Base-by-base conservation (phyloP, 345 rosid genomes). In the Leavenworthia alabamica region DNA sequence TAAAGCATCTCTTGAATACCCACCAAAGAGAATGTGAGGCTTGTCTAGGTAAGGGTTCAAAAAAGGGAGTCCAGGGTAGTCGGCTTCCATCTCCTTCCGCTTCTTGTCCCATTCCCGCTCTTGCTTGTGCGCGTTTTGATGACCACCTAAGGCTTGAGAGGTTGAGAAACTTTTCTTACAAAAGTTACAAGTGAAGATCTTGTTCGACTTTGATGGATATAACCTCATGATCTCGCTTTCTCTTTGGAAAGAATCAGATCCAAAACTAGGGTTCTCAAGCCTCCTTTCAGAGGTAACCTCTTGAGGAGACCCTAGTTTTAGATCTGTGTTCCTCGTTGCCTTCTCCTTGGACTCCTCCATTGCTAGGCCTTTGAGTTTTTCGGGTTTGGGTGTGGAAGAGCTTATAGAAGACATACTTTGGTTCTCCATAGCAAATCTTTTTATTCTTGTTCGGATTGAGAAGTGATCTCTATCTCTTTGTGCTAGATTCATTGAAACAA, bases 61-160 rank as follows among this genome's bases (percentile, higher is more conserved):
- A 19, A 46, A 39, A 0, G 23, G 0, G n/a, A 22, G 31, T 11
- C 57, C 50, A 0, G 69, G 68, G 35, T 2, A 55, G 19, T 39
- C 35, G 3, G 20, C 63, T 47, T 54, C 64, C 63, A 62, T 62
- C 45, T 14, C 58, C 35, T 55, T 70, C 23, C 58, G 28, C 58
- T 39, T 70, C 58, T 62, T 70, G 2, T 70, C 68, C 68, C 57
- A 70, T 6, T 70, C 96, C 36, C 96, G 48, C 77, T 88, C 97
- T 7, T 91, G 77, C 76, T 84, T 88, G 85, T 90, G 97, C 8
- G 94, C 97, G 56, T 88, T 90, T 60, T 90, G 97, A 77, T 90
- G 97, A 73, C 97, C 91, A 3, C 97, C 96, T 20, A 90, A 82
- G 31, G 94, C 91, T 62, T 88, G 96, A 23, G 94, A 83, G 45